Evolutionary conservation across 208 protist species (phyloP), one percentile per base, ranked within the genome.

Genomic region (Zelonia costaricensis): DNA sequence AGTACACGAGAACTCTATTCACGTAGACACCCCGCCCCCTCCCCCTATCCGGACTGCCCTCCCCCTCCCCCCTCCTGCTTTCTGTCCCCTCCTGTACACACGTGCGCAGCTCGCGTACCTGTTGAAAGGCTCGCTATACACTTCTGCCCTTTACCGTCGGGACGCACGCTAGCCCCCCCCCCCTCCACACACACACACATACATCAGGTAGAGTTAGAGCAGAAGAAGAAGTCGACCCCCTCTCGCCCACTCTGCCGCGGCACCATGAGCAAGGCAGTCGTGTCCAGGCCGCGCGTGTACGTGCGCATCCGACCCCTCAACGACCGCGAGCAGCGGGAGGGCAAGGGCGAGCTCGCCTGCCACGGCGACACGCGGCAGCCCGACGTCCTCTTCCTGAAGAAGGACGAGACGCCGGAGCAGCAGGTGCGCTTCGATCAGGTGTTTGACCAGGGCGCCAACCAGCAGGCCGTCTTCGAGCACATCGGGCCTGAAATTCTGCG

Each of bases 221-320:
- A 10, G 33, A 10, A 38, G 15, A 9, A 12, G 8, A 38, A 4
- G 48, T 23, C 28, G 28, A 36, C 36, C 36, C n/a, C n/a, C n/a
- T n/a, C n/a, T n/a, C n/a, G n/a, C n/a, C n/a, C n/a, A n/a, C n/a
- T 49, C 10, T 38, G 5, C 13, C 5, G 6, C 16, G 0, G 5
- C 5, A 55, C 15, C 22, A 93, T 93, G 86, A 88, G 80, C 56
- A 93, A 88, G 46, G 57, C 74, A 1, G 78, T 52, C 5, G 88
- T 92, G 2, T 94, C 88, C 10, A 78, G 91, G 35, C 91, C 91
- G 0, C 86, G 91, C 16, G 91, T 96, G 69, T 96, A 96, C 76
- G 79, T 91, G 22, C 86, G 91, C 47, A 91, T 94, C 55, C 84
- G 91, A 33, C 91, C 91, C 0, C 78, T 96, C 20, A 96, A 96